Evolutionary conservation across 2,329 filamentous ascomycete genomes (phyloP).

Genomic region (Penicillium thymicola): DNA sequence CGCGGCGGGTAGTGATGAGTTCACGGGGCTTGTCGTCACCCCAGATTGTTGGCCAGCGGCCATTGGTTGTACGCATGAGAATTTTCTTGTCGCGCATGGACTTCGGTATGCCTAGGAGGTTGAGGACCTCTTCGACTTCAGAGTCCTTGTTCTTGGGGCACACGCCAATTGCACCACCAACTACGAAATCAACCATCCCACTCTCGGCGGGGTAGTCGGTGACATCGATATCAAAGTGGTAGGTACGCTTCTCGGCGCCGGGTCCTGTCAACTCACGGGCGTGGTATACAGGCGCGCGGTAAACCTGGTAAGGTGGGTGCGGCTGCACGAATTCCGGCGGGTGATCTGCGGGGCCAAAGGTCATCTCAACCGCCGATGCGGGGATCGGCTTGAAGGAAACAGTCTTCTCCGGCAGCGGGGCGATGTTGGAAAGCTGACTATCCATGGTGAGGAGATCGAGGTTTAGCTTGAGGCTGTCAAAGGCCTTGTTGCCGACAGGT

Average conservation of each 20-base stretch:
- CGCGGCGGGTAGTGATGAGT: conserved; percentile 83
- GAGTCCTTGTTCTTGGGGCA: conserved; percentile 78
- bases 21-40: conserved; percentile 82
- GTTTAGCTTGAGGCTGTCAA: conserved; percentile 71
- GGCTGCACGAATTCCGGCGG: conserved; percentile 90
- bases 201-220: conserved; percentile 86
- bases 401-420: conserved; percentile 70
- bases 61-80: conserved; percentile 70
- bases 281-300: conserved; percentile 80
- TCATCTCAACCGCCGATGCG: conserved; percentile 32
- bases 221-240: conserved; percentile 95
- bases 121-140: conserved; percentile 78
- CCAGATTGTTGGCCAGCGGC: conserved; percentile 97
- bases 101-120: conserved; percentile 75
- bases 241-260: conserved; percentile 93
- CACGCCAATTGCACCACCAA: conserved; percentile 91
- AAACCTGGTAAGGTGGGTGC: conserved; percentile 89
- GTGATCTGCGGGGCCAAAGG: conserved; percentile 50
- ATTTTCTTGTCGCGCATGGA: conserved; percentile 82
- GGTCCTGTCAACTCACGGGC: conserved; percentile 81
- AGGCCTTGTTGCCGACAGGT: conserved; percentile 78
- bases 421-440: conserved; percentile 67
- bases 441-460: conserved; percentile 69
- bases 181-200: conserved; percentile 84
- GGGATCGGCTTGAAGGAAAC: conserved; percentile 58